Base-by-base conservation (phyloP, 768 basidiomycete species). In the Naematelia encephala region DNA sequence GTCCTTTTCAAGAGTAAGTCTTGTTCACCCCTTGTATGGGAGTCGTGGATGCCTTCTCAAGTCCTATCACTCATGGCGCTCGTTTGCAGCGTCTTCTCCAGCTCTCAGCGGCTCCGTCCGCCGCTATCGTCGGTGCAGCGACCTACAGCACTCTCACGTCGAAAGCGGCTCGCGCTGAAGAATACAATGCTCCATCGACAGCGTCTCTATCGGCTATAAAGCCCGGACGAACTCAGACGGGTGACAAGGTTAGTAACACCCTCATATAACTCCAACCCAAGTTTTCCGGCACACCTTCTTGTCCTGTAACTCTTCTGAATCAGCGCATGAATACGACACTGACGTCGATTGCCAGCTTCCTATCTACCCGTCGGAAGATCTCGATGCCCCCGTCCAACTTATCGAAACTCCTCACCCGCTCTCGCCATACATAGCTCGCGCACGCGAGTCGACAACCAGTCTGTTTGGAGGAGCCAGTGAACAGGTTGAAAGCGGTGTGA, bases 351-450 rank as follows among this genome's bases (percentile, higher is more conserved):
- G 19, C 12, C 46, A 97, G 92, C 84, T 88, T 52, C 84, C 91
- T 25, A 89, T 97, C 79, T 96, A 97, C 80, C 83, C 89, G 1
- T 67, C 75, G 4, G 80, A 84, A 1, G 81, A 82, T 11, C 78
- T 82, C 5, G 55, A 57, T 3, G 56, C 57, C 19, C 85, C 87
- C 12, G 77, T 91, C 39, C 66, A 89, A 22, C 83, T 97, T 5
- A 82, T 89, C 50, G 87, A 90, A 64, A 82, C 81, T 3, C 86
- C 86, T 1, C 87, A 88, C 1, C 83, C 83, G 19, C 83, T 97
- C 27, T 87, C 92, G 76, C 79, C 81, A 29, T 84, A 86, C 59
- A 91, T 98, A 58, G 86, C 88, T 14, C 80, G 81, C 19, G 85
- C 81, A 3, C 82, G 94, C 57, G 81, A 83, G 60, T 79, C 83